A percentile compares a stretch with the other conserved stretches of the same genome.
Conservation (phyloP, 1,284 basidiomycete genomes). For the Trametes hirsuta region DNA sequence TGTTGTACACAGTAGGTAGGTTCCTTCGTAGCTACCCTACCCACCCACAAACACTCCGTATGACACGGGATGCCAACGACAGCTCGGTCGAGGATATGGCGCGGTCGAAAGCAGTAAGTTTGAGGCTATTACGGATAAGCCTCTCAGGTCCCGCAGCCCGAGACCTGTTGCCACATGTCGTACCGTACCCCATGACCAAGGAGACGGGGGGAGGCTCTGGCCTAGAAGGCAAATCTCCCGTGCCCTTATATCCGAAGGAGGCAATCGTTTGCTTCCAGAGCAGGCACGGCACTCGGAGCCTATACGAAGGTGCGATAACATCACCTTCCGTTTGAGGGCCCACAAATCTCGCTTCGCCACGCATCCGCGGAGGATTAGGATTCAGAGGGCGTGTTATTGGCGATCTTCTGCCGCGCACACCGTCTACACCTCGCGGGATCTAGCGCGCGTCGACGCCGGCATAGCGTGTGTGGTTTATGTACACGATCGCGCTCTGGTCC, state of each 20-base stretch:
- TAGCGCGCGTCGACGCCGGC: background rate
- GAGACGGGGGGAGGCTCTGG: slow-evolving; percentile 13
- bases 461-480: background rate
- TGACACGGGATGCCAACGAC: background rate
- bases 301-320: slow-evolving; percentile 17
- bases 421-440: background rate
- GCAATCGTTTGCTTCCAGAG: slow-evolving; percentile 7
- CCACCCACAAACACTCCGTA: background rate
- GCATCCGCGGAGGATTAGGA: background rate
- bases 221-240: slow-evolving; percentile 20
- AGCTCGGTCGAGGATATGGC: slow-evolving; percentile 4
- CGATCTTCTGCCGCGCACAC: background rate
- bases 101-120: slow-evolving; percentile 8
- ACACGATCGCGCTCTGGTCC: background rate
- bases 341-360: background rate
- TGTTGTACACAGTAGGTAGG: background rate
- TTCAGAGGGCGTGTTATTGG: background rate
- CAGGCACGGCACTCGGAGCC: slow-evolving; percentile 14
- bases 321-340: background rate
- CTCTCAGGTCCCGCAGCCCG: slow-evolving; percentile 17
- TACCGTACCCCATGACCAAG: slow-evolving; percentile 20
- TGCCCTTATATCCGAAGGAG: slow-evolving; percentile 10
- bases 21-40: background rate
- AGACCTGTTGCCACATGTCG: slow-evolving; percentile 17
- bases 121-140: slow-evolving; percentile 14